These are phyloP conservation scores for Penicillium concentricum DNA, from an alignment of 2,329 filamentous ascomycete genomes.

Conservation along the genomic window DNA sequence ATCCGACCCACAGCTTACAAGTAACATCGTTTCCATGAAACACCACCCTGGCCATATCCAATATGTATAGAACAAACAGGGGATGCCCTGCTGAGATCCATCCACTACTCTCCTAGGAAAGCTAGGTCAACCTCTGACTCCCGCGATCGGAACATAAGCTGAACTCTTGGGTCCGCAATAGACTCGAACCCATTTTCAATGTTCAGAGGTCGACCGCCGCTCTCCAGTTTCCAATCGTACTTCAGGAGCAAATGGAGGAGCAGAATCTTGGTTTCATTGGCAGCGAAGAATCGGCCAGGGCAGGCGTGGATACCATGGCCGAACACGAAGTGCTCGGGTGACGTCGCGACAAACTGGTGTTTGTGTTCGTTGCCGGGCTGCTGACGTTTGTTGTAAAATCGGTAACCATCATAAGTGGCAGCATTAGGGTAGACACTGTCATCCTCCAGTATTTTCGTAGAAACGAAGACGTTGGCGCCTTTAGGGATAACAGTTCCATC, in stretches of 20 bases:
- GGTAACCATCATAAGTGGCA: slow-evolving; percentile 33
- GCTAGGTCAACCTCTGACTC: slow-evolving; percentile 27
- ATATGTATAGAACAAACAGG: neutral
- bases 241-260: slow-evolving; percentile 52
- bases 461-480: slow-evolving; percentile 26
- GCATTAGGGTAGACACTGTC: slow-evolving; percentile 29
- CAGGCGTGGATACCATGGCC: slow-evolving; percentile 42
- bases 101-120: slow-evolving; percentile 17
- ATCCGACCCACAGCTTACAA: neutral
- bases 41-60: neutral
- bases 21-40: neutral
- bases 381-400: slow-evolving; percentile 34
- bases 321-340: slow-evolving; percentile 32
- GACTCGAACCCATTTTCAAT: slow-evolving; percentile 50
- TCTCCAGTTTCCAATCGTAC: slow-evolving; percentile 52
- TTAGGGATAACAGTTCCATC: slow-evolving; percentile 33
- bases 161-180: slow-evolving; percentile 32
- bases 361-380: slow-evolving; percentile 31
- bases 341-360: slow-evolving; percentile 33
- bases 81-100: neutral
- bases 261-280: slow-evolving; percentile 57
- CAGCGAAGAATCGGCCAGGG: slow-evolving; percentile 57
- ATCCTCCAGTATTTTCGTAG: slow-evolving; percentile 25
- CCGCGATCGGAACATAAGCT: slow-evolving; percentile 28
- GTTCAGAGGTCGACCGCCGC: slow-evolving; percentile 39